Evolutionary conservation across 495 filamentous ascomycete genomes (phyloP).

Genomic region (Podospora pseudoanserina): DNA sequence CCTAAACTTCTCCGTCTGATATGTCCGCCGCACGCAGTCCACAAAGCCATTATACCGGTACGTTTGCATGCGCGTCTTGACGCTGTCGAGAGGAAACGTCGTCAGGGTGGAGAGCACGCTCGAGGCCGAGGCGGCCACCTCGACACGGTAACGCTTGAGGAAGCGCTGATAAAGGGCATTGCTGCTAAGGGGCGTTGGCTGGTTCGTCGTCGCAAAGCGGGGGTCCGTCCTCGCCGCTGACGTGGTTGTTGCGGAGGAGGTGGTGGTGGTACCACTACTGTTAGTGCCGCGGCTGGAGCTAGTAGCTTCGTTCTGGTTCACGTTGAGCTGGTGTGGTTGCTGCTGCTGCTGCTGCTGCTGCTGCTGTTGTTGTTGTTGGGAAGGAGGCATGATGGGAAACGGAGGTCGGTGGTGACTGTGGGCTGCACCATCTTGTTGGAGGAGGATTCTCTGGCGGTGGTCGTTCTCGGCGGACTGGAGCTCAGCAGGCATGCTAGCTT

Average conservation of each 20-base stretch:
- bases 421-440: conserved; percentile 34
- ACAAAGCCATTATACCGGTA: conserved; percentile 66
- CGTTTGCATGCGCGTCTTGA: conserved; percentile 85
- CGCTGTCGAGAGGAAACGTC: conserved; percentile 77
- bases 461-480: conserved; percentile 26
- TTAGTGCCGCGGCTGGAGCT: conserved; percentile 12
- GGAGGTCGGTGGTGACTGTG: conserved; percentile 25
- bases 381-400: conserved; percentile 44
- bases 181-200: not conserved
- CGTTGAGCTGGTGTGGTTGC: conserved; percentile 11
- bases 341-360: conserved; percentile 18
- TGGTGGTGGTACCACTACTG: conserved; percentile 16
- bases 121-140: conserved; percentile 69
- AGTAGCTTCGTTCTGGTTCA: conserved; percentile 9
- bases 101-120: conserved; percentile 70
- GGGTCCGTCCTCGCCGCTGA: conserved; percentile 7
- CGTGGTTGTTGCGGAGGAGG: conserved; percentile 13
- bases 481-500: conserved; percentile 48
- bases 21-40: conserved; percentile 69
- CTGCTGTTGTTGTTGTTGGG: conserved; percentile 4
- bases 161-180: conserved; percentile 48
- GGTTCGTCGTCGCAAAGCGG: conserved; percentile 1
- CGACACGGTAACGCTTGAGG: conserved; percentile 72
- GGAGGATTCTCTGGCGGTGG: conserved; percentile 38
- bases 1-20: conserved; percentile 63